Evolutionary conservation across 345 rosid species (phyloP).

Genomic region (Eutrema japonicum): DNA sequence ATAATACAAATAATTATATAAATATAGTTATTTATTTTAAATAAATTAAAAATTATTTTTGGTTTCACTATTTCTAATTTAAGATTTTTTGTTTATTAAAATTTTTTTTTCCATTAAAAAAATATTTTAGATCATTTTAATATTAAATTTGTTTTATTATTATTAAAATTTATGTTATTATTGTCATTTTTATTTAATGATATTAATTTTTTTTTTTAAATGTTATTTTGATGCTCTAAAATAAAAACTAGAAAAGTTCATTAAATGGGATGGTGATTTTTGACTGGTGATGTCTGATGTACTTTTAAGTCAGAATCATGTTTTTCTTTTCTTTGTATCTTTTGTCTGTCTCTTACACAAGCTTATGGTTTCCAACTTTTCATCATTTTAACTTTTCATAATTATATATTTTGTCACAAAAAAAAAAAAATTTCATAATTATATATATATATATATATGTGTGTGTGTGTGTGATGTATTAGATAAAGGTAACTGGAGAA

Average conservation of each 20-base stretch:
- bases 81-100: too few species aligned
- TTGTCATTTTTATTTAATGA: too few species aligned
- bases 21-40: too few species aligned
- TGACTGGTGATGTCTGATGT: slow-evolving; percentile 28
- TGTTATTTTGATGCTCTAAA: background rate
- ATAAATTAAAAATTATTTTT: too few species aligned
- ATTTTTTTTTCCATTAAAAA: too few species aligned
- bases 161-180: too few species aligned
- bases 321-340: slow-evolving; percentile 38
- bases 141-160: too few species aligned
- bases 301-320: slow-evolving; percentile 35
- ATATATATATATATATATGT: background rate
- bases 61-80: too few species aligned
- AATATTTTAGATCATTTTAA: too few species aligned
- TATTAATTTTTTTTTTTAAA: background rate
- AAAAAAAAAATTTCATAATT: too few species aligned
- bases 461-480: slow-evolving; percentile 16
- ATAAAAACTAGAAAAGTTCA: slow-evolving; percentile 23
- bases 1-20: too few species aligned
- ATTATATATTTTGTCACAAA: background rate
- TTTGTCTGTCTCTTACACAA: slow-evolving; percentile 41
- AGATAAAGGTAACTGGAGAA: slow-evolving; percentile 29
- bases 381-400: slow-evolving; percentile 23
- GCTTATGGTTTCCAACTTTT: slow-evolving; percentile 39
- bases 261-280: slow-evolving; percentile 42